Evolutionary conservation across 2,329 filamentous ascomycete species (phyloP), one percentile per base, ranked within the genome.

Genomic region (Verticillium dahliae): DNA sequence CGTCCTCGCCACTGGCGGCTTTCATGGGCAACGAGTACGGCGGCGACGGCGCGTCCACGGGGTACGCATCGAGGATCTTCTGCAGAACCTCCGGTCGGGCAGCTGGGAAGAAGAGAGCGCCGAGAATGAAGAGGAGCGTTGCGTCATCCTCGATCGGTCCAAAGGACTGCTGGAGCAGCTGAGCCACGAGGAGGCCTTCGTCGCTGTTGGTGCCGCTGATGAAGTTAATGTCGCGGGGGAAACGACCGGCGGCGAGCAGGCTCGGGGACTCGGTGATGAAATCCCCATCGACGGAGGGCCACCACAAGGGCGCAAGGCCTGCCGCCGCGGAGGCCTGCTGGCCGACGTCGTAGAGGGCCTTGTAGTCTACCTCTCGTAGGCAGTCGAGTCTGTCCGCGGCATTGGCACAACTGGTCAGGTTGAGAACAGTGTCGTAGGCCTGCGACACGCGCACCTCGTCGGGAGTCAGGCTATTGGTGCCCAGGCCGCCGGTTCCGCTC

Each of bases 31-130:
- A 39, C 37, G 63, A 58, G 56, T 64, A 64, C 3, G 66, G 65
- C 41, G 66, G 65, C 6, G 50, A 56, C 13, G 61, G 63, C 2
- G 37, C 62, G 4, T 59, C 57, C 6, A 38, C 34, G 18, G 63
- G 65, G 58, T 66, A 67, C 14, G 64, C 63, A 6, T 58, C 50
- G 37, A 67, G 18, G 14, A 67, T 45, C 18, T 58, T 31, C 10
- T 64, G 50, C 13, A 65, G 54, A 27, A 60, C 60, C 35, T 37
- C 58, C 6, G 64, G 57, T 4, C 60, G 41, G 6, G 65, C 66
- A 5, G 33, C n/a, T 22, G 56, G 57, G 35, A 64, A 64, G n/a
- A 56, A 22, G 18, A 22, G 5, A 27, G 38, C 54, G 27, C 62
- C 45, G 1, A 45, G 18, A 3, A 5, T 5, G 11, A n/a, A 41